Conservation (phyloP, 177 flowering plant genomes). For the Telopea speciosissima region DNA sequence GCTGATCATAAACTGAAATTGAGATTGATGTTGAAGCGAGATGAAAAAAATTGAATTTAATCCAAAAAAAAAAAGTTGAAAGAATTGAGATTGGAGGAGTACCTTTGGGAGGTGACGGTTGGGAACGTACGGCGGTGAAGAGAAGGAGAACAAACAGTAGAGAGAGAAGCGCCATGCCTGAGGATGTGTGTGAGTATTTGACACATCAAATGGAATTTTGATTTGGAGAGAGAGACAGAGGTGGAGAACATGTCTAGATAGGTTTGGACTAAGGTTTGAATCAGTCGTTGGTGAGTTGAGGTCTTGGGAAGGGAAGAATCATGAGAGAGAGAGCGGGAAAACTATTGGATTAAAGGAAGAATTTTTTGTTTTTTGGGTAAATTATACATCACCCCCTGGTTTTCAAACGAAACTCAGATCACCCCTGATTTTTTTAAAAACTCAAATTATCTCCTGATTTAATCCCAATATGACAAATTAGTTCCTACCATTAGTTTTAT, state of each 20-base stretch:
- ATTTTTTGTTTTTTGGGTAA: no score
- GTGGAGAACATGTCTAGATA: background rate
- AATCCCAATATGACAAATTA: no score
- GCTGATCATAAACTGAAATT: background rate
- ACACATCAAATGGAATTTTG: no score
- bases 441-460: no score
- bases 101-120: slow-evolving; percentile 29
- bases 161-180: slow-evolving; percentile 21
- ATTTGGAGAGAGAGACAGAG: background rate
- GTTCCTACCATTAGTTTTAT: no score
- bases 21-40: slow-evolving; percentile 7
- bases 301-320: slow-evolving; percentile 41
- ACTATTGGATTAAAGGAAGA: no score
- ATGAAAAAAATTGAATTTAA: no score
- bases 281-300: slow-evolving; percentile 23
- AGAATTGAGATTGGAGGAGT: background rate
- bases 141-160: slow-evolving; percentile 14
- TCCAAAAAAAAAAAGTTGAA: no score
- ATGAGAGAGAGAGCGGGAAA: slow-evolving; percentile 8
- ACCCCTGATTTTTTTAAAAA: no score
- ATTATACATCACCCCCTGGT: no score
- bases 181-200: background rate
- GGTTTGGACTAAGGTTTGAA: slow-evolving; percentile 12
- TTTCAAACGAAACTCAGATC: no score
- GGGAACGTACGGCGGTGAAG: slow-evolving; percentile 20